A percentile compares a stretch with the other conserved stretches of the same genome.
These are phyloP conservation scores for Sclerotinia subarctica DNA, from an alignment of 2,329 filamentous ascomycete genomes.

Conservation along the genomic window DNA sequence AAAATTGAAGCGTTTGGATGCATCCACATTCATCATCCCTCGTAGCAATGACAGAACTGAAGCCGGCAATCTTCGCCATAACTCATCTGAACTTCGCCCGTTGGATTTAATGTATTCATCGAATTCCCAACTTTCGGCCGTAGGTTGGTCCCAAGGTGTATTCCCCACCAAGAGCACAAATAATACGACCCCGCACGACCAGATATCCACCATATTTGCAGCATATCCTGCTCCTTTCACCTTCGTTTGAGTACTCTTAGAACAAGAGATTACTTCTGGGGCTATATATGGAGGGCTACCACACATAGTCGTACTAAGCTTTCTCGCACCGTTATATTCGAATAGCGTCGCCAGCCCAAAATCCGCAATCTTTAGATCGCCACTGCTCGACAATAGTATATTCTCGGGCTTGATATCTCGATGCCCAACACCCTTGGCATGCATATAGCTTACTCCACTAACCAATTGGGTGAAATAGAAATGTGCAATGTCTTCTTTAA, in stretches of 20 bases:
- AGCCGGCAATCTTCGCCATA: slow-evolving; percentile 76
- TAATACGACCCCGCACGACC: slow-evolving; percentile 97
- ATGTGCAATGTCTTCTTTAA: slow-evolving; percentile 92
- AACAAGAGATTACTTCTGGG: slow-evolving; percentile 73
- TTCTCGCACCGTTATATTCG: slow-evolving; percentile 78
- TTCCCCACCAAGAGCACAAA: slow-evolving; percentile 95
- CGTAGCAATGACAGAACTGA: slow-evolving; percentile 78
- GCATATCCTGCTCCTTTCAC: slow-evolving; percentile 60
- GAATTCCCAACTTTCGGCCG: slow-evolving; percentile 82
- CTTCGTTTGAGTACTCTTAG: slow-evolving; percentile 45
- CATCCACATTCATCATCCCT: slow-evolving; percentile 87
- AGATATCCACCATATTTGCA: slow-evolving; percentile 84
- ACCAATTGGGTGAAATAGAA: slow-evolving; percentile 94
- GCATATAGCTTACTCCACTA: slow-evolving; percentile 88
- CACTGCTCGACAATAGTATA: slow-evolving; percentile 79
- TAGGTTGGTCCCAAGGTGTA: slow-evolving; percentile 96
- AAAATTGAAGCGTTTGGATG: slow-evolving; percentile 74
- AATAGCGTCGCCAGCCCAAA: slow-evolving; percentile 96
- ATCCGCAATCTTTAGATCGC: slow-evolving; percentile 90
- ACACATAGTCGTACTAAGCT: slow-evolving; percentile 84
- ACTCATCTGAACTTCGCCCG: slow-evolving; percentile 76
- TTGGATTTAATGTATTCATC: slow-evolving; percentile 78
- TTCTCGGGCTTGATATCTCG: slow-evolving; percentile 93
- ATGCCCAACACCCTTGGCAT: slow-evolving; percentile 92
- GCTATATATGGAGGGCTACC: slow-evolving; percentile 97